Evolutionary conservation across 805 yeast species (phyloP).

Genomic region (Blastobotrys terrestris): DNA sequence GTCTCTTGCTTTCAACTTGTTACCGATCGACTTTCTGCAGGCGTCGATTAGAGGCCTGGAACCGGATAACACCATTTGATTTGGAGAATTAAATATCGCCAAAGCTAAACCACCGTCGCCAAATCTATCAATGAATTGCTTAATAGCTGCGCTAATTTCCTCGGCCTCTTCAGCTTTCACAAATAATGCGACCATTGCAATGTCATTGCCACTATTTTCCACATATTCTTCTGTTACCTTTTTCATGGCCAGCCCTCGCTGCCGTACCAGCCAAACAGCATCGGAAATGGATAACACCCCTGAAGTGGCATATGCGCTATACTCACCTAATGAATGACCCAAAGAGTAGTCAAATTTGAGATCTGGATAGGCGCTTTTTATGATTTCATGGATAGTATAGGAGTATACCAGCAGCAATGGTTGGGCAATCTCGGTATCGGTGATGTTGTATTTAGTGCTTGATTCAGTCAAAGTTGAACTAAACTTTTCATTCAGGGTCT

Average conservation of each 20-base stretch:
- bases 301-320: constrained; percentile 38
- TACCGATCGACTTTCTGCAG: constrained; percentile 16
- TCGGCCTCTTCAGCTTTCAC: not conserved
- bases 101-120: constrained; percentile 27
- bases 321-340: constrained; percentile 52
- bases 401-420: constrained; percentile 46
- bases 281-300: constrained; percentile 32
- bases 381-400: constrained; percentile 27
- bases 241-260: constrained; percentile 42
- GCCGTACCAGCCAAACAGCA: constrained; percentile 39
- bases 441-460: constrained; percentile 17
- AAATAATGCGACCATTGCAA: constrained; percentile 1
- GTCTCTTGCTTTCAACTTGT: constrained; percentile 24
- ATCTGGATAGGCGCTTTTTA: constrained; percentile 19
- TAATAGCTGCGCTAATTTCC: not conserved
- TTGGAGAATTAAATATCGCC: constrained; percentile 43
- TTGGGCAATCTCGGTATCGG: constrained; percentile 44
- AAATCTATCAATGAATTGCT: not conserved
- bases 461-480: constrained; percentile 17
- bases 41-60: constrained; percentile 25
- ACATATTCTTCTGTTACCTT: constrained; percentile 9
- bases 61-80: constrained; percentile 44
- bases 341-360: constrained; percentile 22
- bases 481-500: constrained; percentile 16
- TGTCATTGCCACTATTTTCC: not conserved